A percentile compares a stretch with the other conserved stretches of the same genome.
Conservation (phyloP, 108 stramenopile genomes). For the Thalassiosira profunda region DNA sequence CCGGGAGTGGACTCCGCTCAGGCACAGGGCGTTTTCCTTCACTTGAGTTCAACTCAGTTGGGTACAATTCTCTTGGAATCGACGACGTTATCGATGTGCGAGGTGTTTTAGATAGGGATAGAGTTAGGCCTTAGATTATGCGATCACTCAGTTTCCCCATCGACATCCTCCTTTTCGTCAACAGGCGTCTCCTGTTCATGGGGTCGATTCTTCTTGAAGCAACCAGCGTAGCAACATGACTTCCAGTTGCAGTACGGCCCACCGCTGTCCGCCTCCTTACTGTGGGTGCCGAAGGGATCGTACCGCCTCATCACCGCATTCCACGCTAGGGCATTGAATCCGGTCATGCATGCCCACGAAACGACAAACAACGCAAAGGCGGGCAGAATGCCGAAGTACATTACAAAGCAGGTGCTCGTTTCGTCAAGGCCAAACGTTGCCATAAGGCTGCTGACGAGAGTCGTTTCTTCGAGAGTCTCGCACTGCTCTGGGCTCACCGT, state of each 20-base stretch:
- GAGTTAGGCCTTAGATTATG: too few species aligned
- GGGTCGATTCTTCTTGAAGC: too few species aligned
- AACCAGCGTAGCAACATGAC: slow-evolving; percentile 10
- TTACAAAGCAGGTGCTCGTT: not conserved
- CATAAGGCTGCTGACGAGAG: not conserved
- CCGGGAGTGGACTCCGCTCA: too few species aligned
- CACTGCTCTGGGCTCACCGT: not conserved
- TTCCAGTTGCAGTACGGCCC: slow-evolving; percentile 21
- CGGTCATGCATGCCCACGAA: slow-evolving; percentile 11
- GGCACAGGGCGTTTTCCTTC: too few species aligned
- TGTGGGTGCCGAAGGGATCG: slow-evolving; percentile 10
- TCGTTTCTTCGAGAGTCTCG: not conserved
- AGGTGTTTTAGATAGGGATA: too few species aligned
- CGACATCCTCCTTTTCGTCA: too few species aligned
- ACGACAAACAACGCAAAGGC: slow-evolving; percentile 2
- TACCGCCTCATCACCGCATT: slow-evolving; percentile 4
- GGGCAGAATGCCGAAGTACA: slow-evolving; percentile 10
- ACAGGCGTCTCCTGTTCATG: too few species aligned
- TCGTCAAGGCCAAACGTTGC: not conserved
- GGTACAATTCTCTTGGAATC: too few species aligned
- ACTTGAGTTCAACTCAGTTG: too few species aligned
- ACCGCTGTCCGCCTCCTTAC: slow-evolving; percentile 2
- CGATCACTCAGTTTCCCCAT: too few species aligned
- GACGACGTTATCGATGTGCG: too few species aligned
- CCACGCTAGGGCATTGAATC: slow-evolving; percentile 15